phyloP scores from a whole-genome alignment of 768 basidiomycete genomes.

The Fomitopsis serialis region DNA sequence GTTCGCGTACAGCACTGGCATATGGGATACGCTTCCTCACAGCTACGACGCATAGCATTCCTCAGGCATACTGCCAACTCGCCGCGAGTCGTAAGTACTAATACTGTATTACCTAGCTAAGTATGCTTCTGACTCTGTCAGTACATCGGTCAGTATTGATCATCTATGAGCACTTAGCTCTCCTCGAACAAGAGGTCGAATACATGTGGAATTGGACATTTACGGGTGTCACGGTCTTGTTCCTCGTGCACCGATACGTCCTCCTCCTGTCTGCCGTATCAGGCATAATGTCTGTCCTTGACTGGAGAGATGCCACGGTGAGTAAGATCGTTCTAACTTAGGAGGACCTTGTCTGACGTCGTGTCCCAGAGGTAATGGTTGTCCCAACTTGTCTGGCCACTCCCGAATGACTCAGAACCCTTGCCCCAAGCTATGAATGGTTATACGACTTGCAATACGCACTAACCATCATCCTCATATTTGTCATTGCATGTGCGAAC shows the following conservation, averaged over 20 bases:
- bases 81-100: background rate
- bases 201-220: slow-evolving; percentile 2
- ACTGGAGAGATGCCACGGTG: background rate
- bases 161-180: slow-evolving; percentile 12
- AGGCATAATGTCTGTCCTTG: background rate
- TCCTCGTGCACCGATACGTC: slow-evolving; percentile 2
- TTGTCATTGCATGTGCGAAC: background rate
- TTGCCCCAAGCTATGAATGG: background rate
- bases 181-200: slow-evolving; percentile 6
- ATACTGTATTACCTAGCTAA: background rate
- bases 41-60: background rate
- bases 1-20: background rate
- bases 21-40: background rate
- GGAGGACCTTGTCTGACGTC: background rate
- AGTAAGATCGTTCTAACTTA: background rate
- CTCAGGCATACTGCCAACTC: background rate
- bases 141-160: background rate
- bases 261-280: background rate
- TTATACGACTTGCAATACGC: background rate
- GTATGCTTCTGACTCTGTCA: background rate
- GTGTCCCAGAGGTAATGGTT: background rate
- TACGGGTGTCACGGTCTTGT: slow-evolving; percentile 2
- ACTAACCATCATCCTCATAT: background rate
- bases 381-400: background rate
- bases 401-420: background rate